A percentile compares a stretch with the other conserved stretches of the same genome.
phyloP scores from a whole-genome alignment of 352 stramenopile genomes.

The Globisporangium megalacanthum region DNA sequence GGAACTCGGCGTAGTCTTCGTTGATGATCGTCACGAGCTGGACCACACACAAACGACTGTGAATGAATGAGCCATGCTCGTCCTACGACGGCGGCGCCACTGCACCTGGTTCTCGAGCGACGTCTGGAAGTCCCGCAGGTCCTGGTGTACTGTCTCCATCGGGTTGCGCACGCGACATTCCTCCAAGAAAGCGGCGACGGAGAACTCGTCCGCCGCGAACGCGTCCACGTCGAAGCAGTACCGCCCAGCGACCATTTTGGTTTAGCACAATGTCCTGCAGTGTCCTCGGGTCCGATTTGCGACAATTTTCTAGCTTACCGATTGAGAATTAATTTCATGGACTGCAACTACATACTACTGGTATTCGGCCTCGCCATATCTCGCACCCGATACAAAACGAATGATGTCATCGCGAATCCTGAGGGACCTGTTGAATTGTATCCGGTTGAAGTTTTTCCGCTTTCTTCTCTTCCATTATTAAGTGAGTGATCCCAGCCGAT shows the following conservation, averaged over 20 bases:
- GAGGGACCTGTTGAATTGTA: too few relatives aligned
- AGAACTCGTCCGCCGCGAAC: conserved; percentile 73
- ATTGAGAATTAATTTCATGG: too few relatives aligned
- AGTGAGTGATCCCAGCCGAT: not conserved
- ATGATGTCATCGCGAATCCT: too few relatives aligned
- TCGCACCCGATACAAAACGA: not conserved
- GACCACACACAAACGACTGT: not conserved
- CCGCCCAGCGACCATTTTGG: conserved; percentile 27
- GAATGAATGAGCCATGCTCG: not conserved
- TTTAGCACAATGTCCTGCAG: conserved; percentile 1
- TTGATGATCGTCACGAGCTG: conserved; percentile 87
- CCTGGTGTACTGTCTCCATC: conserved; percentile 83
- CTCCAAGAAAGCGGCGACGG: conserved; percentile 65
- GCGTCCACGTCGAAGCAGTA: conserved; percentile 84
- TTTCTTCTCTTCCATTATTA: not conserved
- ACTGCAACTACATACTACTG: too few relatives aligned
- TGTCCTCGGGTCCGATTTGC: too few relatives aligned
- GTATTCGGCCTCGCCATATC: not conserved
- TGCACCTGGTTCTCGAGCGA: conserved; percentile 79
- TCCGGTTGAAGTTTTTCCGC: not conserved
- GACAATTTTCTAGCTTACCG: too few relatives aligned
- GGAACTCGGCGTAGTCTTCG: conserved; percentile 85
- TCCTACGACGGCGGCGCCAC: not conserved
- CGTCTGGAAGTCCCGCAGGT: conserved; percentile 81
- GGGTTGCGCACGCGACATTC: conserved; percentile 63